phyloP scores from a whole-genome alignment of 257 asterid species.

The Solanum piurae region DNA sequence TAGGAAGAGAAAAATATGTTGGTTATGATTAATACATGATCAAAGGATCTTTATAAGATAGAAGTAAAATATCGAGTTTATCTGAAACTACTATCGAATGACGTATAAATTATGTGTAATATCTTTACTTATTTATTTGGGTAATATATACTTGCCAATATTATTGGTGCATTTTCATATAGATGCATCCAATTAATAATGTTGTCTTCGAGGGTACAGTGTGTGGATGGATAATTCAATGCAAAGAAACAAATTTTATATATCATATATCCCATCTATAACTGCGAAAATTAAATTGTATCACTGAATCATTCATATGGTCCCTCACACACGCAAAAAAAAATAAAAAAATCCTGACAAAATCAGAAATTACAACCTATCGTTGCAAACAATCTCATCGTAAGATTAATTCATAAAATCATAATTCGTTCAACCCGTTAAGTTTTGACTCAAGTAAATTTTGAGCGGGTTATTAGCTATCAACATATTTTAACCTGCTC shows the following conservation, averaged over 20 bases:
- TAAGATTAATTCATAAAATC: too few relatives aligned
- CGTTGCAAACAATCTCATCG: not conserved
- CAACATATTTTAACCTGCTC: accelerated
- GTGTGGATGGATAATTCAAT: not conserved
- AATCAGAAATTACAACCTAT: not conserved
- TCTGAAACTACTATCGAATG: accelerated
- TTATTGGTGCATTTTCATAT: not conserved
- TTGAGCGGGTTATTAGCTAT: not conserved
- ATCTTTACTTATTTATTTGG: not conserved
- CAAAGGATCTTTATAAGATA: not conserved
- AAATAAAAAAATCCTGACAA: not conserved
- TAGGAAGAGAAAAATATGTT: too few relatives aligned
- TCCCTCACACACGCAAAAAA: not conserved
- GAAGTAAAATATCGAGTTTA: accelerated
- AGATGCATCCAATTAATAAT: not conserved
- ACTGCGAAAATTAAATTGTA: not conserved
- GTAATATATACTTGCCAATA: not conserved
- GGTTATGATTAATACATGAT: too few relatives aligned
- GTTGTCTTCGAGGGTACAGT: not conserved
- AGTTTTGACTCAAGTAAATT: not conserved
- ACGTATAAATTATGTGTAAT: not conserved
- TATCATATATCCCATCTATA: not conserved
- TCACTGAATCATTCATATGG: not conserved
- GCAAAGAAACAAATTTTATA: not conserved
- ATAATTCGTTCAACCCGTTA: too few relatives aligned